phyloP scores from a whole-genome alignment of 169 alveolate species.

The Gregarina niphandrodes region DNA sequence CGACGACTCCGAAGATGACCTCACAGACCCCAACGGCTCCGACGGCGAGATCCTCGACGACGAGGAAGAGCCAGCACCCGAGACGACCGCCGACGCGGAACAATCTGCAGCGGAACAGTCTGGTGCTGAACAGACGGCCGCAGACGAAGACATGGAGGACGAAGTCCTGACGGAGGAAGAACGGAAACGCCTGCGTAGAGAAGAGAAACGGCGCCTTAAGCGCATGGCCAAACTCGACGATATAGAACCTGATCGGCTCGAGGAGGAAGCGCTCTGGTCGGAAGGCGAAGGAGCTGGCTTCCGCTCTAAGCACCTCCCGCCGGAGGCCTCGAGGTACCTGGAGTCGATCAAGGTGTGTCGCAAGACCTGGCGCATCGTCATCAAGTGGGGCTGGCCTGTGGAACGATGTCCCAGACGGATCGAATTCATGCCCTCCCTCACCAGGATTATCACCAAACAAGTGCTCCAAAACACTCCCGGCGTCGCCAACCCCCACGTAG shows the following conservation, averaged over 20 bases:
- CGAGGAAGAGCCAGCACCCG: too few species aligned
- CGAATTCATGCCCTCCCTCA: slow-evolving; percentile 27
- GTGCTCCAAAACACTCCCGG: slow-evolving; percentile 15
- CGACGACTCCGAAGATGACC: too few species aligned
- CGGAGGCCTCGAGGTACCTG: too few species aligned
- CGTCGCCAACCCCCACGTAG: slow-evolving; percentile 13
- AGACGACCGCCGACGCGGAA: too few species aligned
- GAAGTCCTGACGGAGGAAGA: too few species aligned
- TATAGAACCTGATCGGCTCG: not conserved
- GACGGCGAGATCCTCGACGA: too few species aligned
- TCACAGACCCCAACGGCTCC: too few species aligned
- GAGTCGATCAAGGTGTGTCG: slow-evolving; percentile 16
- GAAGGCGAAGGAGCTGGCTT: not conserved
- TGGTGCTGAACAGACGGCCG: too few species aligned
- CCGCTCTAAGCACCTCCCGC: slow-evolving; percentile 1
- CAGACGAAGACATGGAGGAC: too few species aligned
- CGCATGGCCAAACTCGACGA: slow-evolving; percentile 1
- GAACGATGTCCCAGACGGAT: slow-evolving; percentile 26
- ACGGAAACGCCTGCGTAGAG: too few species aligned
- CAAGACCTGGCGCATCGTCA: slow-evolving; percentile 19
- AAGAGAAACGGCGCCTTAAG: too few species aligned
- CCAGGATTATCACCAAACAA: slow-evolving; percentile 25
- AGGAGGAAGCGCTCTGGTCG: not conserved
- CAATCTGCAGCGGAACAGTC: too few species aligned
- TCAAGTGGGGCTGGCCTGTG: slow-evolving; percentile 21